Conservation (phyloP, 2,329 filamentous ascomycete genomes). For the Neopestalotiopsis sp. region DNA sequence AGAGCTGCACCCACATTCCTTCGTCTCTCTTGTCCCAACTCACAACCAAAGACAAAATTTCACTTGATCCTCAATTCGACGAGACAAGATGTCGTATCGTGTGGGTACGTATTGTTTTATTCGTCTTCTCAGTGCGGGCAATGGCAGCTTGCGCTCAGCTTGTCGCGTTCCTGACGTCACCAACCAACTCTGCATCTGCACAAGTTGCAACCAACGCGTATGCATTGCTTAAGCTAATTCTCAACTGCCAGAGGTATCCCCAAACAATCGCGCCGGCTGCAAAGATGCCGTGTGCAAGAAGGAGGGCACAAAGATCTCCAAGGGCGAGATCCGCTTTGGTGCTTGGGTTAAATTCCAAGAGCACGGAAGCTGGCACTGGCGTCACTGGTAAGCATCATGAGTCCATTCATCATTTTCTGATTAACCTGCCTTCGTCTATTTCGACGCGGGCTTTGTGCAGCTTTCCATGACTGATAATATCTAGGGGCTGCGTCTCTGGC, state of each 20-base stretch:
- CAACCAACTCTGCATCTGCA: constrained; percentile 22
- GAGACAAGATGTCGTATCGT: constrained; percentile 16
- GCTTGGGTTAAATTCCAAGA: constrained; percentile 69
- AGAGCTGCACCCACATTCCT: neutral
- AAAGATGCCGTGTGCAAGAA: constrained; percentile 76
- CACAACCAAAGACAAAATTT: neutral
- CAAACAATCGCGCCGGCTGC: constrained; percentile 75
- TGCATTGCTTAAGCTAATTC: neutral
- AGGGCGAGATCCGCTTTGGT: constrained; percentile 81
- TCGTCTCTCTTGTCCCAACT: neutral
- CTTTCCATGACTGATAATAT: neutral
- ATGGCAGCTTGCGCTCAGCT: neutral
- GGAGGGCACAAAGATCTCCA: constrained; percentile 70
- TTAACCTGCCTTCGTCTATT: neutral
- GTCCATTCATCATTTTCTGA: too few relatives aligned
- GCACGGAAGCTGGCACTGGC: constrained; percentile 74
- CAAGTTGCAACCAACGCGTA: neutral
- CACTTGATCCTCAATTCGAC: neutral
- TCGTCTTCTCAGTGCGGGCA: neutral
- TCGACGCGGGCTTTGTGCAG: constrained; percentile 16
- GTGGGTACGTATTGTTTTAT: neutral
- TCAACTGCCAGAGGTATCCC: constrained; percentile 66
- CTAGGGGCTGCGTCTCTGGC: constrained; percentile 88
- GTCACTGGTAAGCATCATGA: constrained; percentile 74
- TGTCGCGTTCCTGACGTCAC: constrained; percentile 11